Evolutionary conservation across 2,329 filamentous ascomycete genomes (phyloP).

Genomic region (Sporothrix mexicana): DNA sequence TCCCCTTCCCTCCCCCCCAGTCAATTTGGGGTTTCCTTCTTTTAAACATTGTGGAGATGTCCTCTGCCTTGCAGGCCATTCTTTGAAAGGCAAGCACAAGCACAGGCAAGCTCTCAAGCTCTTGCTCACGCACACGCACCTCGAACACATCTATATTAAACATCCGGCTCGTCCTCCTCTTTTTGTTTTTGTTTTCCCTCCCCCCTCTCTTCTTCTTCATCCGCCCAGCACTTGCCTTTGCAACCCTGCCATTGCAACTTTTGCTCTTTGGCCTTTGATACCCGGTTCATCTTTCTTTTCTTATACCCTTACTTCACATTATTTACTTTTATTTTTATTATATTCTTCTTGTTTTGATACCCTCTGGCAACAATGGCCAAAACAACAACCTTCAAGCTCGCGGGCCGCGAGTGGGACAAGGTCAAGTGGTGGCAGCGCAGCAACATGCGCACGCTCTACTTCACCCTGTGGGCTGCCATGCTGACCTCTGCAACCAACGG

Average conservation of each 20-base stretch:
- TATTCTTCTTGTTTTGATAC: conserved; percentile 19
- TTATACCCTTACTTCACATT: not conserved
- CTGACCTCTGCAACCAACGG: conserved; percentile 48
- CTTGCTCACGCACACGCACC: not conserved
- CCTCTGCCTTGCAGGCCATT: conserved; percentile 8
- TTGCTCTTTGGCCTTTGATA: conserved; percentile 8
- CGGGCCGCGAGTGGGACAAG: conserved; percentile 41
- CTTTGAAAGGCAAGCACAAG: not conserved
- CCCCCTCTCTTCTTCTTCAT: conserved; percentile 13
- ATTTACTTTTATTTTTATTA: not conserved
- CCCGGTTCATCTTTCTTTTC: not conserved
- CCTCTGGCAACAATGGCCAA: conserved; percentile 37
- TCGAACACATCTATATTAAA: conserved; percentile 30
- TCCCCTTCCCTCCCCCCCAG: not conserved
- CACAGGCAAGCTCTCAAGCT: not conserved
- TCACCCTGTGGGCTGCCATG: conserved; percentile 46
- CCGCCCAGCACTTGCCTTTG: conserved; percentile 18
- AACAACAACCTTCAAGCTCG: conserved; percentile 38
- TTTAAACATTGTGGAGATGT: conserved; percentile 22
- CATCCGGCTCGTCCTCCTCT: conserved; percentile 23
- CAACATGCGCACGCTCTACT: conserved; percentile 44
- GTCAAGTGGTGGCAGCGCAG: conserved; percentile 44
- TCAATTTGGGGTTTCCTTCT: conserved; percentile 23
- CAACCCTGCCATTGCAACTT: conserved; percentile 6
- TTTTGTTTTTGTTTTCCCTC: conserved; percentile 3